Evolutionary conservation across 2,329 filamentous ascomycete genomes (phyloP).

Genomic region (Rosellinia necatrix): DNA sequence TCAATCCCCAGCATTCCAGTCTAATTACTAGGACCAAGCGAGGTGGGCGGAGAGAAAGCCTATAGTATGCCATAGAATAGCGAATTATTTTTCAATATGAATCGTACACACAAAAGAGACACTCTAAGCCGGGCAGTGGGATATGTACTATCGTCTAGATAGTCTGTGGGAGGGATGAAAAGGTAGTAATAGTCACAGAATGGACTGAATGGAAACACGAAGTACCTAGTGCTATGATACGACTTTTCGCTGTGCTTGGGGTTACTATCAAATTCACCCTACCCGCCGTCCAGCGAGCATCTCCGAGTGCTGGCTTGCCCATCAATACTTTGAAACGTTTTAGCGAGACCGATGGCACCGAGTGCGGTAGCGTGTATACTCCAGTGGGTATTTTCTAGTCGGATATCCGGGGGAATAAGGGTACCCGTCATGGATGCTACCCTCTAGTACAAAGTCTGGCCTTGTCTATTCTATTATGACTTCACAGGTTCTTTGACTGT

Average conservation of each 20-base stretch:
- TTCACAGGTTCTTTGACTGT: conserved; percentile 39
- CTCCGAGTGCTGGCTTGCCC: conserved; percentile 40
- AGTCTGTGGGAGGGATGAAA: conserved; percentile 44
- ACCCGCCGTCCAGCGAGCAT: conserved; percentile 37
- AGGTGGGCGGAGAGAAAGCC: too few relatives aligned
- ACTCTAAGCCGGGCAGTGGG: too few relatives aligned
- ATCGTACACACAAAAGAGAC: too few relatives aligned
- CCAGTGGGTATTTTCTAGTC: conserved; percentile 35
- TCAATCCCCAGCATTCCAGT: too few relatives aligned
- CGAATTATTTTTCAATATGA: too few relatives aligned
- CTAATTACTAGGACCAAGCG: too few relatives aligned
- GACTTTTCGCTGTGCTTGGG: conserved; percentile 40
- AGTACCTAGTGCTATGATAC: conserved; percentile 39
- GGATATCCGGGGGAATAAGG: conserved; percentile 42
- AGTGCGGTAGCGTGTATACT: conserved; percentile 39
- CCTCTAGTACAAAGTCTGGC: conserved; percentile 35
- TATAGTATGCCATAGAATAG: too few relatives aligned
- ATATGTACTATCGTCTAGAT: too few relatives aligned
- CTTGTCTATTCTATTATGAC: conserved; percentile 39
- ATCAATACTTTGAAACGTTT: conserved; percentile 41
- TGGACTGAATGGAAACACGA: too few relatives aligned
- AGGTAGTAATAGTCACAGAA: too few relatives aligned
- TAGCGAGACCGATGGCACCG: conserved; percentile 41
- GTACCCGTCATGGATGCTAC: conserved; percentile 39
- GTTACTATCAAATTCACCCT: conserved; percentile 32